Evolutionary conservation across 2,329 filamentous ascomycete species (phyloP).

Genomic region (Beauveria bassiana): DNA sequence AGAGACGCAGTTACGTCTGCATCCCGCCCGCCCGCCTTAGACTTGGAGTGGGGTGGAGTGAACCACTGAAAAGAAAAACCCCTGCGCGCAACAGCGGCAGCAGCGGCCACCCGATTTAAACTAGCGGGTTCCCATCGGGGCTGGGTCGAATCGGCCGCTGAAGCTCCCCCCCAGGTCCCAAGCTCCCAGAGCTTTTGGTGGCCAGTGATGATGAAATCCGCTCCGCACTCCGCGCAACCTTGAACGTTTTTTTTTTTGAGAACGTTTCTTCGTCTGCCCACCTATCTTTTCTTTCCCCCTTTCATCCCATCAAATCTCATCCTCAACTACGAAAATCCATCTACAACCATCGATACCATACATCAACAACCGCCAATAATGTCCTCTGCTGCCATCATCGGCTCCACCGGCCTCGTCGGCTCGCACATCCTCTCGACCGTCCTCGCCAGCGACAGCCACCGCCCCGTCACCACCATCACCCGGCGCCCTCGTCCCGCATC

Average conservation of each 20-base stretch:
- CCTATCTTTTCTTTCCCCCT: neutral
- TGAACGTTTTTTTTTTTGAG: neutral
- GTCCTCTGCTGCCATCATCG: conserved; percentile 46
- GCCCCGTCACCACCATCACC: conserved; percentile 55
- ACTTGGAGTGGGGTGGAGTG: neutral
- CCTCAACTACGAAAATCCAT: neutral
- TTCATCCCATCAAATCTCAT: neutral
- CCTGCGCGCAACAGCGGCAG: neutral
- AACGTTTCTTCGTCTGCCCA: neutral
- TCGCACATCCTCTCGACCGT: conserved; percentile 65
- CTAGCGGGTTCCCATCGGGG: neutral
- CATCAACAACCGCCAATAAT: neutral
- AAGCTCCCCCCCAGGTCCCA: neutral
- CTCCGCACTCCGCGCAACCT: conserved; percentile 4
- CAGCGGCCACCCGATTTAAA: neutral
- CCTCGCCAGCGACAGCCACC: conserved; percentile 44
- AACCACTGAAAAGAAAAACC: neutral
- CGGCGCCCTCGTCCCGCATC: conserved; percentile 52
- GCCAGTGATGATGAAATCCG: conserved; percentile 9
- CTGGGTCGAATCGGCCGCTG: neutral
- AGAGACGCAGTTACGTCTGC: conserved; percentile 10
- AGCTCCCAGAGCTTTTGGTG: neutral
- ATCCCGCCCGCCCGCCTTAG: neutral
- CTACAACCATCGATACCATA: neutral
- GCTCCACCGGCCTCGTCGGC: conserved; percentile 63